These are phyloP conservation scores for Septoria petroselini DNA, from an alignment of 2,329 filamentous ascomycete genomes.

Conservation along the genomic window DNA sequence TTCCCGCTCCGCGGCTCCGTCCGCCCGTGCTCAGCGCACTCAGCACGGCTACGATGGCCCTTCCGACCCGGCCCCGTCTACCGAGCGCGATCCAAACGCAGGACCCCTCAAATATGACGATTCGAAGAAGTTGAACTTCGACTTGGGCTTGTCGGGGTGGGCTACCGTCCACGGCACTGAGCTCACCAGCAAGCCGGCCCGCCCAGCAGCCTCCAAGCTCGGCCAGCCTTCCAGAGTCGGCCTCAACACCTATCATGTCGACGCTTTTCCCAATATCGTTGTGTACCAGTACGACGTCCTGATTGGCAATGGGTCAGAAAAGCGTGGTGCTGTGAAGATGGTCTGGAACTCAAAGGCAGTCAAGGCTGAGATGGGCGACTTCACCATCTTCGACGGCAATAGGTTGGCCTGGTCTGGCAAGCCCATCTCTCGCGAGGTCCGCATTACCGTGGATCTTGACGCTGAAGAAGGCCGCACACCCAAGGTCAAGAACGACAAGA, in stretches of 20 bases:
- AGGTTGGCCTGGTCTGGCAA: constrained; percentile 74
- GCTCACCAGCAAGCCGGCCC: constrained; percentile 21
- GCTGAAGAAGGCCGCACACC: constrained; percentile 53
- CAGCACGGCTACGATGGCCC: constrained; percentile 25
- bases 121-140: too few relatives aligned
- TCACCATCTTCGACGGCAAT: constrained; percentile 77
- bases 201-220: constrained; percentile 41
- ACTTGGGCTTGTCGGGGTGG: constrained; percentile 31
- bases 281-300: constrained; percentile 79
- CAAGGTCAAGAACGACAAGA: constrained; percentile 36
- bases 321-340: constrained; percentile 67
- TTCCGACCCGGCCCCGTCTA: constrained; percentile 16
- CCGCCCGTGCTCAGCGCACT: constrained; percentile 8
- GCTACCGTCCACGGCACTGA: constrained; percentile 30
- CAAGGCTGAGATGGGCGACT: constrained; percentile 53
- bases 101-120: too few relatives aligned
- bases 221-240: constrained; percentile 43
- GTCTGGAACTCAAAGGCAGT: constrained; percentile 68
- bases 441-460: constrained; percentile 68
- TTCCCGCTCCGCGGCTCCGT: not conserved
- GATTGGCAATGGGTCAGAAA: constrained; percentile 62
- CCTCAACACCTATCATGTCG: constrained; percentile 75
- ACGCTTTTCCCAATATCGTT: constrained; percentile 55
- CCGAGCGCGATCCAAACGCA: constrained; percentile 22
- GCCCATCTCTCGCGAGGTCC: constrained; percentile 35